Evolutionary conservation across 2,329 filamentous ascomycete species (phyloP).

Genomic region (Fusarium goolgardi): DNA sequence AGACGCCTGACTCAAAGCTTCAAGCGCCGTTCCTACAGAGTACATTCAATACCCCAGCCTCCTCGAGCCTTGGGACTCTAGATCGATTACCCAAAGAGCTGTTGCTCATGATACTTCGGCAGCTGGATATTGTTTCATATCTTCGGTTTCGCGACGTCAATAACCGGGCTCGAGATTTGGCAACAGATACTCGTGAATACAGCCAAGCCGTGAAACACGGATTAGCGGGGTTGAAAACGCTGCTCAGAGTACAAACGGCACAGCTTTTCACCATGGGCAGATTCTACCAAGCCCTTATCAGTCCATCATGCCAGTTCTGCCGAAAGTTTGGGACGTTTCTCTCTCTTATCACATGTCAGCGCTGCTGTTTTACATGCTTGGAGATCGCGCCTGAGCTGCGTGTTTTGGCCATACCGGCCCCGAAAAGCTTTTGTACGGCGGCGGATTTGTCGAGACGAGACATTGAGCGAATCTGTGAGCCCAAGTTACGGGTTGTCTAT

Average conservation of each 20-base stretch:
- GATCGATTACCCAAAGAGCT: conserved; percentile 9
- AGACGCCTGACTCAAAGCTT: conserved; percentile 2
- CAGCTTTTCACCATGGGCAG: not conserved
- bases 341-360: conserved; percentile 8
- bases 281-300: not conserved
- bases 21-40: conserved; percentile 15
- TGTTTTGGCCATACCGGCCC: conserved; percentile 7
- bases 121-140: conserved; percentile 21
- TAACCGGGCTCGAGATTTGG: not conserved
- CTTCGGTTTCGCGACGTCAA: conserved; percentile 14
- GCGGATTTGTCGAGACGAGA: not conserved
- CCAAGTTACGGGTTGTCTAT: conserved; percentile 10
- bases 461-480: conserved; percentile 1
- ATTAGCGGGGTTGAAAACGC: conserved; percentile 10
- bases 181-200: conserved; percentile 9
- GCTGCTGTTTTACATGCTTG: conserved; percentile 26
- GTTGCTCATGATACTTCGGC: conserved; percentile 2
- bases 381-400: conserved; percentile 7
- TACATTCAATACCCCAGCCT: not conserved
- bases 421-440: not conserved
- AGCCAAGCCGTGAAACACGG: not conserved
- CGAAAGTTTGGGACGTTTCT: conserved; percentile 21
- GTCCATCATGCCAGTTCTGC: not conserved
- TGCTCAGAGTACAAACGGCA: conserved; percentile 4
- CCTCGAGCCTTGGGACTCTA: not conserved